Evolutionary conservation across 164 flowering plant species (phyloP), one percentile per base, ranked within the genome.

Genomic region (Nymphaea thermarum): DNA sequence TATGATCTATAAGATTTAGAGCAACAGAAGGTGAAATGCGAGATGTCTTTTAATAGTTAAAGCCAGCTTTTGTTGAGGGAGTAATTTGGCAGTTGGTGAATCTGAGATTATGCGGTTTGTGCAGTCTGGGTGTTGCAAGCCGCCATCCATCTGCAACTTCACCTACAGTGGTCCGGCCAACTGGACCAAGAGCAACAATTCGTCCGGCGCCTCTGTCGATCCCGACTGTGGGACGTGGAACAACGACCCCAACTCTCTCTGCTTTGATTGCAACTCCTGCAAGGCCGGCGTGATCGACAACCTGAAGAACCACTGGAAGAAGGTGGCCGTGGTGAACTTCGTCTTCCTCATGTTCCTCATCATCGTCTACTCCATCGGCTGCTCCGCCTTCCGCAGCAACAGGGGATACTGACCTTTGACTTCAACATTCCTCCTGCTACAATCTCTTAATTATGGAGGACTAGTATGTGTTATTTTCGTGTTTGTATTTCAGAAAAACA

Each of bases 121-220:
- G 71, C 82, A 88, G 95, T 82, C 87, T 2, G 91, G 95, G 12
- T 91, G 95, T 75, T 91, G 97, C 82, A 87, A 78, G 79, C 97
- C 95, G 18, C 87, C 95, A 43, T 18, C 72, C 0, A 68, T 70
- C 47, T 89, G 95, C 66, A 75, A 73, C 1, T 82, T 79, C 65
- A 51, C 63, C 4, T 77, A 60, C 55, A 43, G 59, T 62, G 84
- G 75, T 53, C 74, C 85, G 2, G 84, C 86, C 2, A 44, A 4
- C 51, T 89, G 90, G 95, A 71, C 14, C 1, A 67, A 2, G 57
- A 51, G 36, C 36, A 25, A 25, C 36, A 25, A 25, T 25, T 25
- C 57, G 12, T 47, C 75, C 0, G 73, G 77, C 6, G 73, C 67
- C 1, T 69, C 45, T 43, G 7, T 66, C 0, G 81, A 84, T 72